A percentile compares a stretch with the other conserved stretches of the same genome.
phyloP scores from a whole-genome alignment of 768 basidiomycete genomes.

The Tylopilus felleus region DNA sequence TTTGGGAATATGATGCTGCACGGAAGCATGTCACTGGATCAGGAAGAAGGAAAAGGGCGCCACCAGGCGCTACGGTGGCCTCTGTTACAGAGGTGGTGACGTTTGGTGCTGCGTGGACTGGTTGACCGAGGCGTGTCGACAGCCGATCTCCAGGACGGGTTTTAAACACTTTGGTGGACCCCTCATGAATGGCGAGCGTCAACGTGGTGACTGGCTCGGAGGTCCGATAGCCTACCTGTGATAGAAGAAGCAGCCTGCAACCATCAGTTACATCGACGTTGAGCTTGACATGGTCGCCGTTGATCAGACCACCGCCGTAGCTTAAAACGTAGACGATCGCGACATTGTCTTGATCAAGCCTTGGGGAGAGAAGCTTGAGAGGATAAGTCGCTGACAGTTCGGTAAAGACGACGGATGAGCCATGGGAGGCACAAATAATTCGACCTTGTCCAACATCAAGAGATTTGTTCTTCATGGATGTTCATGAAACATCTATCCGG shows the following conservation, averaged over 20 bases:
- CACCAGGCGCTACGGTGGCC: slow-evolving; percentile 48
- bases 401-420: slow-evolving; percentile 58
- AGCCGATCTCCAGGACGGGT: slow-evolving; percentile 58
- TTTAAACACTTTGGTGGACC: slow-evolving; percentile 95
- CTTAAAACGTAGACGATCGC: slow-evolving; percentile 76
- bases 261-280: slow-evolving; percentile 54
- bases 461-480: not conserved
- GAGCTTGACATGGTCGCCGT: slow-evolving; percentile 72
- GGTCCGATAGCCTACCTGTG: slow-evolving; percentile 62
- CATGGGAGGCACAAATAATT: slow-evolving; percentile 52
- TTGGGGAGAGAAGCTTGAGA: slow-evolving; percentile 81
- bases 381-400: slow-evolving; percentile 82
- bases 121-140: slow-evolving; percentile 37
- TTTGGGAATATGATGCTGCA: slow-evolving; percentile 76
- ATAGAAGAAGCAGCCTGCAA: slow-evolving; percentile 67
- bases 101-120: slow-evolving; percentile 4
- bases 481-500: not conserved
- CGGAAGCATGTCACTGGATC: slow-evolving; percentile 94
- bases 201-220: not conserved
- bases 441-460: slow-evolving; percentile 49
- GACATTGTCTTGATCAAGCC: slow-evolving; percentile 44
- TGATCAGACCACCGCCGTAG: slow-evolving; percentile 91
- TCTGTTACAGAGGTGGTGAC: slow-evolving; percentile 63
- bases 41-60: slow-evolving; percentile 77
- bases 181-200: slow-evolving; percentile 41